Evolutionary conservation across 345 rosid species (phyloP).

Genomic region (Gossypium anomalum): DNA sequence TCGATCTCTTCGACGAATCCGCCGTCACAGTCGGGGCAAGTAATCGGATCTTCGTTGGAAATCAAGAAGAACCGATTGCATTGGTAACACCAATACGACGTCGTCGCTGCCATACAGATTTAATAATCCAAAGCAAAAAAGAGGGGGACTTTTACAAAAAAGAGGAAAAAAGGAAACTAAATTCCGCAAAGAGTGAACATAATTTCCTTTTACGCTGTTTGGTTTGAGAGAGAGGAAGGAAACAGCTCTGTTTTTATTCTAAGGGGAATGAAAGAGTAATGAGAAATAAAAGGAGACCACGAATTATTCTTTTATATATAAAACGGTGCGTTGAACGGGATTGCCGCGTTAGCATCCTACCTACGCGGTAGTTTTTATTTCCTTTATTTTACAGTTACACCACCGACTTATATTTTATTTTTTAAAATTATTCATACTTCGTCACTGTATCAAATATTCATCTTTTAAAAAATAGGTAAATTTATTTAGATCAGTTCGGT

Average conservation of each 20-base stretch:
- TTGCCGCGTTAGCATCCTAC: conserved; percentile 33
- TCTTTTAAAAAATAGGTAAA: too few species aligned
- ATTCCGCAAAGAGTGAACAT: background rate
- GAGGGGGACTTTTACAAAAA: background rate
- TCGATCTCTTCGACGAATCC: conserved; percentile 74
- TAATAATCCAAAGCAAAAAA: background rate
- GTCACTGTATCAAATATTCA: too few species aligned
- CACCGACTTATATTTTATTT: too few species aligned
- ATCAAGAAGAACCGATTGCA: conserved; percentile 68
- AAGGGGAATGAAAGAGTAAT: too few species aligned
- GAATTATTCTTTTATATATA: background rate
- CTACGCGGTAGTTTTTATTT: background rate
- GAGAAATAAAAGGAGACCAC: background rate
- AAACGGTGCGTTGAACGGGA: background rate
- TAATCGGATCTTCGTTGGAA: conserved; percentile 34
- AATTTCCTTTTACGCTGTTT: conserved; percentile 4
- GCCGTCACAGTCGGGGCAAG: conserved; percentile 74
- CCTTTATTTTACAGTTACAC: too few species aligned
- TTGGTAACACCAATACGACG: conserved; percentile 83
- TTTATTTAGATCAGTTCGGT: too few species aligned
- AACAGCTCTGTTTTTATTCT: background rate
- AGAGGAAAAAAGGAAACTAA: background rate
- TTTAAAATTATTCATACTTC: too few species aligned
- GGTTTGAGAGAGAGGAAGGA: background rate
- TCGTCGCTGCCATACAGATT: conserved; percentile 36